phyloP scores from a whole-genome alignment of 345 rosid species.

The Litchi chinensis region DNA sequence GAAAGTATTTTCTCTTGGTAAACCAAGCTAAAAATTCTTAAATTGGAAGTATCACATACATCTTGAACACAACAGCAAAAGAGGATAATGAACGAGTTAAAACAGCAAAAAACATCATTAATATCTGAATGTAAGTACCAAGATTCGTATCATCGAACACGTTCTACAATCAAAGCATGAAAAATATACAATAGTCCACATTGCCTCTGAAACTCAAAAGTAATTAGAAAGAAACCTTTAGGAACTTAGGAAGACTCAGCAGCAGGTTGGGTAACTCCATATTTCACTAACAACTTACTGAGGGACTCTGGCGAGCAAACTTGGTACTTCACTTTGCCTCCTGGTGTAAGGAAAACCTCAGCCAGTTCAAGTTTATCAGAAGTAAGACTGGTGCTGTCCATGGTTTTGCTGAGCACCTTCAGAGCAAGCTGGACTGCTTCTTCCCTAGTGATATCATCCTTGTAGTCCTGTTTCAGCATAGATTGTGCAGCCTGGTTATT shows the following conservation, averaged over 20 bases:
- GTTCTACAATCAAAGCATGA: not conserved
- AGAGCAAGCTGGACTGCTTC: conserved; percentile 89
- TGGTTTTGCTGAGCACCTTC: conserved; percentile 93
- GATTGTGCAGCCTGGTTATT: conserved; percentile 99
- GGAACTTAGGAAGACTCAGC: conserved; percentile 55
- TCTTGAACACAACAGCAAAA: not conserved
- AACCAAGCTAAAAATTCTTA: not conserved
- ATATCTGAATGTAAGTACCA: not conserved
- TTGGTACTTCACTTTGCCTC: conserved; percentile 87
- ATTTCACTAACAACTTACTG: conserved; percentile 73
- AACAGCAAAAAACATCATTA: conserved; percentile 11
- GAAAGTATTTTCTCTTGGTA: not conserved
- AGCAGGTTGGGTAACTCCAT: conserved; percentile 80
- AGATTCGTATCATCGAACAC: conserved; percentile 6
- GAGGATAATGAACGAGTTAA: not conserved
- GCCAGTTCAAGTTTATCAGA: conserved; percentile 95
- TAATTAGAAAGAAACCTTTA: conserved; percentile 6
- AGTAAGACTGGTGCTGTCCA: conserved; percentile 98
- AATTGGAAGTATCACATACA: not conserved
- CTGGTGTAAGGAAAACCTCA: conserved; percentile 74
- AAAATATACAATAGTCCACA: conserved; percentile 14
- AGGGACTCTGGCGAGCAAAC: conserved; percentile 76
- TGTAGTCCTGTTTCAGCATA: conserved; percentile 93
- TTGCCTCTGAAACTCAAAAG: not conserved
- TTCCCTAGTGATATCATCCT: conserved; percentile 83